Conservation (phyloP, 169 alveolate genomes). For the Cryptosporidium xiaoi region DNA sequence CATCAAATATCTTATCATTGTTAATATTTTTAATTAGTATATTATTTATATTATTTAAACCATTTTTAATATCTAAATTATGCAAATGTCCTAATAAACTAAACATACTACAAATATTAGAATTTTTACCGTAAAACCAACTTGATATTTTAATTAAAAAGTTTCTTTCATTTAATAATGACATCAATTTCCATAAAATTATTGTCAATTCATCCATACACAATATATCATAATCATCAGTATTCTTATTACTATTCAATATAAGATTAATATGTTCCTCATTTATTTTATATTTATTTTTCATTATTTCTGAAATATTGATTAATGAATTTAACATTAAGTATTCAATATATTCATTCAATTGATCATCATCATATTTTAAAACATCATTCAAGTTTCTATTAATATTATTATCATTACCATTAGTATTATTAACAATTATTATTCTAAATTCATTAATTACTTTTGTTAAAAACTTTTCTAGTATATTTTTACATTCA, state of each 20-base stretch:
- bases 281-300: constrained; percentile 1
- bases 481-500: not conserved
- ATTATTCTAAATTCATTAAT: not conserved
- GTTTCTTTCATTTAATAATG: constrained; percentile 6
- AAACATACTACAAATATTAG: constrained; percentile 20
- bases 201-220: constrained; percentile 38
- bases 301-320: not conserved
- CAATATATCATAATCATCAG: not conserved
- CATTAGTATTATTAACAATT: not conserved
- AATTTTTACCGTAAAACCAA: constrained; percentile 33
- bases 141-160: constrained; percentile 12
- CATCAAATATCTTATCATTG: not conserved
- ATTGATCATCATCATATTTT: not conserved
- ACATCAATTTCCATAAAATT: constrained; percentile 34
- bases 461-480: not conserved
- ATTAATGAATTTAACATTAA: not conserved
- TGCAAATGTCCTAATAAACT: constrained; percentile 1
- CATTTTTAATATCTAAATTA: constrained; percentile 2
- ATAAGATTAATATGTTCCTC: not conserved
- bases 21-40: not conserved
- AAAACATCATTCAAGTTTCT: not conserved
- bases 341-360: not conserved
- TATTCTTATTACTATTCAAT: not conserved
- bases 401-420: not conserved
- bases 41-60: not conserved